These are phyloP conservation scores for Benincasa hispida DNA, from an alignment of 306 rosid species.

Conservation along the genomic window DNA sequence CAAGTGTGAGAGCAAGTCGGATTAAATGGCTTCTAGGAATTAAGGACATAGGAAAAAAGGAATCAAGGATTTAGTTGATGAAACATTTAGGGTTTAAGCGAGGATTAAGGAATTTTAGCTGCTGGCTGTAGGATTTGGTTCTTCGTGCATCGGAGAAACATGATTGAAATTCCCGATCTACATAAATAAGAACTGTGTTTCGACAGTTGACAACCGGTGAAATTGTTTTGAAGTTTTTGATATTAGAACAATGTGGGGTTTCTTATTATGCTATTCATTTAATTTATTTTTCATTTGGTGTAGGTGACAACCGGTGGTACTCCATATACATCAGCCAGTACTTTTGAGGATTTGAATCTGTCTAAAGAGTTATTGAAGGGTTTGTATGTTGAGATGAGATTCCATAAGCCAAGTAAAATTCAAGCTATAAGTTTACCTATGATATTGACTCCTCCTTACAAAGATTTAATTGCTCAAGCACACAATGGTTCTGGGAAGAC, in stretches of 20 bases:
- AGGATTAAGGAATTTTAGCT: not conserved
- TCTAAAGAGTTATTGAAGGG: constrained; percentile 68
- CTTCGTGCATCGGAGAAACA: not conserved
- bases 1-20: not conserved
- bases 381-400: constrained; percentile 71
- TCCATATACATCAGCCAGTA: constrained; percentile 70
- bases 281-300: not conserved
- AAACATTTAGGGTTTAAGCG: not conserved
- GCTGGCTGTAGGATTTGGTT: not conserved
- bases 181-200: not conserved
- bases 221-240: not conserved
- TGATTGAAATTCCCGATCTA: not conserved
- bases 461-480: constrained; percentile 82
- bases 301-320: constrained; percentile 62
- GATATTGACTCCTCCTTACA: constrained; percentile 66
- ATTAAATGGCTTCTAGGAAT: not conserved
- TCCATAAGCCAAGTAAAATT: constrained; percentile 77
- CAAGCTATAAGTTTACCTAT: constrained; percentile 82
- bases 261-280: not conserved
- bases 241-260: not conserved
- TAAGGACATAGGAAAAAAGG: not conserved
- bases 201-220: not conserved
- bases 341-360: constrained; percentile 55
- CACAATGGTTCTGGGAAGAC: constrained; percentile 96
- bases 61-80: not conserved